Evolutionary conservation across 768 basidiomycete species (phyloP).

Genomic region (Gloeophyllum trabeum): DNA sequence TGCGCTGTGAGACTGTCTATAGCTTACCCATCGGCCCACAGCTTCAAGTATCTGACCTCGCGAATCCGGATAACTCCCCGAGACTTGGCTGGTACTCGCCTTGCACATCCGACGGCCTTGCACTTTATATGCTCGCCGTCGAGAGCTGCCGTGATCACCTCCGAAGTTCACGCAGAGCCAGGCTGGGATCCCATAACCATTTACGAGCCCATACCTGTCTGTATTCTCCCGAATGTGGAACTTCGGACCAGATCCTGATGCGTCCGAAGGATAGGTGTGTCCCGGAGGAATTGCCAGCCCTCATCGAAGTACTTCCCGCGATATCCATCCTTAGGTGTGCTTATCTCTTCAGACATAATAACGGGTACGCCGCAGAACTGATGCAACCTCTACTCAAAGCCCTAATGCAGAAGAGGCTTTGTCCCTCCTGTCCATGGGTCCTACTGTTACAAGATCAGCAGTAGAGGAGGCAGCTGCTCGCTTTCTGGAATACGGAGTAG

Average conservation of each 20-base stretch:
- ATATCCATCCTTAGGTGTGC: constrained; percentile 61
- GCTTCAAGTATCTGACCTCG: constrained; percentile 72
- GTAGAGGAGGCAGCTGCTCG: constrained; percentile 59
- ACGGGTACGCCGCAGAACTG: too few relatives aligned
- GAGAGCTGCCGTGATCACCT: constrained; percentile 55
- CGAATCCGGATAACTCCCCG: constrained; percentile 59
- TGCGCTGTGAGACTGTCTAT: constrained; percentile 3
- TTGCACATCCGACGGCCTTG: constrained; percentile 40
- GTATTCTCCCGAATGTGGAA: constrained; percentile 14
- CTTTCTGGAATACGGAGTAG: constrained; percentile 54
- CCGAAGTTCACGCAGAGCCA: constrained; percentile 40
- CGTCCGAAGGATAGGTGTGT: constrained; percentile 58
- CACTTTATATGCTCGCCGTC: constrained; percentile 84
- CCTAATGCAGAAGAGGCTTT: constrained; percentile 86
- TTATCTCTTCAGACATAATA: too few relatives aligned
- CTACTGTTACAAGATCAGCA: constrained; percentile 32
- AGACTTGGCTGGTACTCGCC: constrained; percentile 46
- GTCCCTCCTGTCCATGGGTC: constrained; percentile 42
- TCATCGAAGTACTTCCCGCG: constrained; percentile 43
- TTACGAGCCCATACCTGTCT: constrained; percentile 82
- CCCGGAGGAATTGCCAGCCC: constrained; percentile 65
- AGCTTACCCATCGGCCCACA: constrained; percentile 18
- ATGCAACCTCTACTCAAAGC: too few relatives aligned
- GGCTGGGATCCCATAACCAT: constrained; percentile 60
- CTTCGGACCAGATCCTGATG: constrained; percentile 2